Percentiles rank a stretch among this genome's conserved stretches.
Conservation (phyloP, 2,329 filamentous ascomycete species). For the Cytospora mali region DNA sequence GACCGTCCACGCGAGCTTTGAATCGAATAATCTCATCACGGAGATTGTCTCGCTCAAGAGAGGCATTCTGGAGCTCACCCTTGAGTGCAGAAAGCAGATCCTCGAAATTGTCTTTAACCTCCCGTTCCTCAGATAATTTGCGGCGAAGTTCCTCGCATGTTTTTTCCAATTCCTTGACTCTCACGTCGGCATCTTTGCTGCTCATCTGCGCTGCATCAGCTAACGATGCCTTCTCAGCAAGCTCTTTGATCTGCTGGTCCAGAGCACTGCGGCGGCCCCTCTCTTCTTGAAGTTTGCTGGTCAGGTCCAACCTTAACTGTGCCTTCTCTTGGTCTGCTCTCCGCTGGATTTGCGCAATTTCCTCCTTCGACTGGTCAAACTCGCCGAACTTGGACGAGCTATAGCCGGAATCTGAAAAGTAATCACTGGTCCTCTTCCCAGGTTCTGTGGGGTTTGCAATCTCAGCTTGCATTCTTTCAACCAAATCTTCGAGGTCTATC, state of each 20-base stretch:
- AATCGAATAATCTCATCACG: slow-evolving; percentile 86
- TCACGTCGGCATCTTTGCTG: slow-evolving; percentile 57
- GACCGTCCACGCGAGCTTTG: slow-evolving; percentile 72
- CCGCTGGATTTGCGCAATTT: slow-evolving; percentile 81
- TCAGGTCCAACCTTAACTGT: slow-evolving; percentile 80
- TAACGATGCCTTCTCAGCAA: slow-evolving; percentile 77
- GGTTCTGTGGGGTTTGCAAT: slow-evolving; percentile 58
- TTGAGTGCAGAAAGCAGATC: slow-evolving; percentile 84
- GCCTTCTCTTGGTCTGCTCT: slow-evolving; percentile 90
- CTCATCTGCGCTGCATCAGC: slow-evolving; percentile 58
- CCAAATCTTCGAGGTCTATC: slow-evolving; percentile 93
- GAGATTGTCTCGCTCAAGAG: slow-evolving; percentile 89
- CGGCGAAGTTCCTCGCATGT: slow-evolving; percentile 82
- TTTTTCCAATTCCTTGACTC: slow-evolving; percentile 76
- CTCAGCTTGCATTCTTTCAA: slow-evolving; percentile 86
- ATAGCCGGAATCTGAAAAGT: slow-evolving; percentile 94
- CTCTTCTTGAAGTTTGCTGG: slow-evolving; percentile 85
- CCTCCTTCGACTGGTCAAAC: slow-evolving; percentile 63
- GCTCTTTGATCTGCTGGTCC: slow-evolving; percentile 79
- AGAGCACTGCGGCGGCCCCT: slow-evolving; percentile 72
- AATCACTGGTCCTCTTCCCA: slow-evolving; percentile 86
- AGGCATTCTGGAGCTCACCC: slow-evolving; percentile 76
- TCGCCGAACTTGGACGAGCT: slow-evolving; percentile 81
- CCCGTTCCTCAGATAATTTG: slow-evolving; percentile 80
- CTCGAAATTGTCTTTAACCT: slow-evolving; percentile 90